Evolutionary conservation across 1,284 basidiomycete genomes (phyloP), one percentile per base, ranked within the genome.

Genomic region (Microbotryum violaceum): DNA sequence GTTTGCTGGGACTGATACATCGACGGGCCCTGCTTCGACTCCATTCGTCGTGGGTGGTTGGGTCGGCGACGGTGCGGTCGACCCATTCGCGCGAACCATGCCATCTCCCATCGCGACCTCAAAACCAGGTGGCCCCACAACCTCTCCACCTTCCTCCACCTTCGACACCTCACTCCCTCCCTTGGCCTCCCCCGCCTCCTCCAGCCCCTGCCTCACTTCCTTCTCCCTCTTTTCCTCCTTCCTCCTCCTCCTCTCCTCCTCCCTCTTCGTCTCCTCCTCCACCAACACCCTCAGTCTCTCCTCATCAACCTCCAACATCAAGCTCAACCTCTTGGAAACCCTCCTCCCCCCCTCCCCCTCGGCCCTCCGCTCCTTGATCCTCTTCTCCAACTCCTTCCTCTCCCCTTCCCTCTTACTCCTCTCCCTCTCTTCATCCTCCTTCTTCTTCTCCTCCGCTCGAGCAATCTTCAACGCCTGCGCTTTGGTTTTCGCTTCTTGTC

Each of bases 141-240:
- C 21, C 49, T 14, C 29, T 42, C 48, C 12, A 3, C 52, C 8
- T 29, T 29, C 27, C 20, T 45, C 16, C 9, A 20, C 23, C 49
- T 33, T 27, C 57, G 62, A n/a, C 45, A 25, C 52, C 48, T 27
- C 50, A 29, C 25, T 23, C 49, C 21, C 42, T 14, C 37, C 29
- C 14, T 42, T 49, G 10, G 42, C 49, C 5, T 57, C 56, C 49
- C 49, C 45, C 45, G 50, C 56, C n/a, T 57, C 44, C 18, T 44
- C 25, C 12, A 21, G 12, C 6, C n/a, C 52, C n/a, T 9, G 29
- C 12, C 29, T 8, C 6, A 37, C 29, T 12, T 53, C 42, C 51
- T 37, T 42, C n/a, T 21, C 18, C 16, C 4, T 53, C 31, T 21
- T 6, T 18, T 18, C 50, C 16, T 29, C 50, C 18, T 33, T n/a